Evolutionary conservation across 2,329 filamentous ascomycete genomes (phyloP).

Genomic region (Stagonosporopsis chrysanthemi): DNA sequence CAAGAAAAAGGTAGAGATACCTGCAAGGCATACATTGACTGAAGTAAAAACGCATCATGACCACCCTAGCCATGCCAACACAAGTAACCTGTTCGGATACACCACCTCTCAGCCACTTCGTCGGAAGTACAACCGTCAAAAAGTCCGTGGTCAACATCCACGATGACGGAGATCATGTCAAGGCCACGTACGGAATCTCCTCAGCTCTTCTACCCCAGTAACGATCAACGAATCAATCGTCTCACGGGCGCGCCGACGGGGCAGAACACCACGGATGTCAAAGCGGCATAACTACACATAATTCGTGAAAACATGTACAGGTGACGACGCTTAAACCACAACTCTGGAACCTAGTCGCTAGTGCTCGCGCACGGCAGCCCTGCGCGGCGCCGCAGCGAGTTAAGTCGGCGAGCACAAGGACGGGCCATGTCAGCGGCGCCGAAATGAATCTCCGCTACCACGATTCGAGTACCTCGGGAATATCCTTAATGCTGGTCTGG

Average conservation of each 20-base stretch:
- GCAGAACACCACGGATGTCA: neutral
- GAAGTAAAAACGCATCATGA: too few species aligned
- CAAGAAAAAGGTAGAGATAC: too few species aligned
- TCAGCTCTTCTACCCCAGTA: neutral
- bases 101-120: too few species aligned
- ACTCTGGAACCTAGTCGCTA: neutral
- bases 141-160: neutral
- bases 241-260: neutral
- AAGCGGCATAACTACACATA: neutral
- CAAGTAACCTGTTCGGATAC: too few species aligned
- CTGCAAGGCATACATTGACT: too few species aligned
- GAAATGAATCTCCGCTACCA: neutral
- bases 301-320: neutral
- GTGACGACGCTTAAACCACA: neutral
- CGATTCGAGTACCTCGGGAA: neutral
- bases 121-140: too few species aligned
- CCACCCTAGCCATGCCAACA: too few species aligned
- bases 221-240: neutral
- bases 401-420: neutral
- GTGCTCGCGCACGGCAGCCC: neutral
- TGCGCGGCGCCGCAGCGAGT: neutral
- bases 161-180: neutral
- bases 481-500: neutral
- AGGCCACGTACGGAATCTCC: too few species aligned
- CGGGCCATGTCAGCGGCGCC: constrained; percentile 9